Evolutionary conservation across 169 alveolate species (phyloP).

Genomic region (Pseudocohnilembus persalinus): DNA sequence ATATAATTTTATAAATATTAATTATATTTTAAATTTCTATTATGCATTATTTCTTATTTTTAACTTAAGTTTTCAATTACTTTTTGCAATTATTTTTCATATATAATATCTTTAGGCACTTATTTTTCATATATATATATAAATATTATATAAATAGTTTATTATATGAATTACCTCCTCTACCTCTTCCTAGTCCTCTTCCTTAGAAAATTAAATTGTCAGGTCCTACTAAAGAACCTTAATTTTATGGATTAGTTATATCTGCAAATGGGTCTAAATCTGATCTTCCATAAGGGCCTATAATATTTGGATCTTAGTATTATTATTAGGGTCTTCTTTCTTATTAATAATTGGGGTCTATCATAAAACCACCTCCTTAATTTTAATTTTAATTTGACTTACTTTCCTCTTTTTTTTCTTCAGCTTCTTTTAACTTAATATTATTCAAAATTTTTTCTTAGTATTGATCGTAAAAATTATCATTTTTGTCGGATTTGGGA

Average conservation of each 20-base stretch:
- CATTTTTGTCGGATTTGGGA: neutral
- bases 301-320: neutral
- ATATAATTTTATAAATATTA: no score
- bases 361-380: no score
- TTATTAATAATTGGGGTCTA: neutral
- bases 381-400: no score
- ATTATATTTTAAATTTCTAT: no score
- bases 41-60: no score
- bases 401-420: no score
- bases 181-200: neutral
- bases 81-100: no score
- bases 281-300: conserved; percentile 6
- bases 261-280: conserved; percentile 16
- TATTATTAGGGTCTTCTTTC: neutral
- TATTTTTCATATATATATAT: no score
- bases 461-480: neutral
- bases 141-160: no score
- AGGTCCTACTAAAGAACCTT: neutral
- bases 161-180: neutral
- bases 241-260: no score
- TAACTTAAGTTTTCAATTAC: no score
- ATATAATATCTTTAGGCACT: no score
- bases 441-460: conserved; percentile 1
- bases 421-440: neutral
- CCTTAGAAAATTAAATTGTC: neutral